Base-by-base conservation (phyloP, 2,329 filamentous ascomycete species). In the Neophaeococcomyces mojaviensis region DNA sequence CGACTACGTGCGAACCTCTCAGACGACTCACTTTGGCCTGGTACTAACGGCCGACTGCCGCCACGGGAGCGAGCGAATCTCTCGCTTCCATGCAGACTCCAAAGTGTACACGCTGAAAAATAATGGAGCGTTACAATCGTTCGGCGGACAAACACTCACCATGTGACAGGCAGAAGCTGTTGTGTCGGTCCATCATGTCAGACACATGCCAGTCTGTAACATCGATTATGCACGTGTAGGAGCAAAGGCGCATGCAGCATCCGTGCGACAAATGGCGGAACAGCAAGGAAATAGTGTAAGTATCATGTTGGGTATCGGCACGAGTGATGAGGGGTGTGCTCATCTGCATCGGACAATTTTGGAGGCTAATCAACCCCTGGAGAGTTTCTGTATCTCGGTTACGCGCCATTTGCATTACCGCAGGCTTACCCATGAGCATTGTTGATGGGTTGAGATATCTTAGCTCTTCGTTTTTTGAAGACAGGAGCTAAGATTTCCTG, bases 401-500 rank as follows among this genome's bases (percentile, higher is more conserved):
- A 43, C 22, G 30, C 24, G 39, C 19, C 39, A 34, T 18, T n/a
- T 26, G 20, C 37, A 39, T 6, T 20, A 26, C 13, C 15, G 18
- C 18, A 26, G 22, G 37, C 37, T 39, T 39, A 39, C 37, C 37
- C 37, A 20, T 12, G 39, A 22, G 22, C 4, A 13, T 34, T 13
- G 24, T 10, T 22, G 15, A 26, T 33, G 22, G 26, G 10, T 18
- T 16, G 28, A 12, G 32, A 16, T 15, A 9, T 55, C 56, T 71
- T 73, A 2, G 67, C 61, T 52, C 70, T 72, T 51, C 70, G 68
- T 52, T 71, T 72, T 54, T 72, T 73, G 61, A 73, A 73, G 18
- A 72, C 55, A 33, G 70, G 55, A 8, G 47, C 37, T 15, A 47
- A 35, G 22, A 43, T 34, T 8, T 50, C 61, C 3, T 62, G 64